These are phyloP conservation scores for Rhodotorula sp. DNA, from an alignment of 1,284 basidiomycete genomes.

Conservation along the genomic window DNA sequence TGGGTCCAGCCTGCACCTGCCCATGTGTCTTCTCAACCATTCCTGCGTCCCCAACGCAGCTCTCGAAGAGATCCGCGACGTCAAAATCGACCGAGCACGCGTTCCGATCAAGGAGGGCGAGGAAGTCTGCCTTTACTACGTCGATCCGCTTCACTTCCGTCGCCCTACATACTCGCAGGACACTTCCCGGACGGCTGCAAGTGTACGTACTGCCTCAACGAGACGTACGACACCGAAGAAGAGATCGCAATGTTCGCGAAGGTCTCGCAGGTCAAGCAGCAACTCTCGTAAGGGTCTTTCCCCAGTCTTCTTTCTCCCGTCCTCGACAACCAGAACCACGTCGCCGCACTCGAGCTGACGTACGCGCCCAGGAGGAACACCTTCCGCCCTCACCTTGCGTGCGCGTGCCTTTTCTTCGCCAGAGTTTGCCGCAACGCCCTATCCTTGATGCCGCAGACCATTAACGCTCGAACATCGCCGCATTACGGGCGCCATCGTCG, in stretches of 20 bases:
- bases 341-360: neutral
- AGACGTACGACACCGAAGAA: neutral
- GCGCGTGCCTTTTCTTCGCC: neutral
- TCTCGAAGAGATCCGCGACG: slow-evolving; percentile 41
- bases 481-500: too few species aligned
- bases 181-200: slow-evolving; percentile 6
- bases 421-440: neutral
- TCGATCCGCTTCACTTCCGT: neutral
- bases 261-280: neutral
- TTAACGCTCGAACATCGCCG: too few species aligned
- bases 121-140: slow-evolving; percentile 4
- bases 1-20: slow-evolving; percentile 42
- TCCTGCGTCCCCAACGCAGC: slow-evolving; percentile 44
- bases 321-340: neutral
- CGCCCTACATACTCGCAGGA: neutral
- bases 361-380: neutral
- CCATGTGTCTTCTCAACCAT: slow-evolving; percentile 49
- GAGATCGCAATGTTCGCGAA: neutral
- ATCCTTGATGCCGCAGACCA: too few species aligned
- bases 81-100: slow-evolving; percentile 40
- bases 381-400: neutral
- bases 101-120: slow-evolving; percentile 5
- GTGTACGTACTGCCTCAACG: neutral
- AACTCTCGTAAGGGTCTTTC: neutral
- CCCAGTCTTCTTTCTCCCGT: neutral